Conservation (phyloP, 768 basidiomycete species). For the Galerina sulciceps region DNA sequence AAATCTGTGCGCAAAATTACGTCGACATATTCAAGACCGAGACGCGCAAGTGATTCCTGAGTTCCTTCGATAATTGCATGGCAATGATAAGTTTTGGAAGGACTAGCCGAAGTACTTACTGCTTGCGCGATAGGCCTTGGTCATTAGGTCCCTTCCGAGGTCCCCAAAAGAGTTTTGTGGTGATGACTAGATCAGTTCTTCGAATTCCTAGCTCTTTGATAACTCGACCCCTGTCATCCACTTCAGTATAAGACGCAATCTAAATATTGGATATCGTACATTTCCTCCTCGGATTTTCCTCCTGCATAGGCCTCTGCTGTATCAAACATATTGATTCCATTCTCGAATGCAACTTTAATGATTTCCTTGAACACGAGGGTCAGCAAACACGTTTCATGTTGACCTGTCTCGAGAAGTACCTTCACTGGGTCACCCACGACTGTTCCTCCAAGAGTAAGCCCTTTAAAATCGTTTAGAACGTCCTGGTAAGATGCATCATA, state of each 20-base stretch:
- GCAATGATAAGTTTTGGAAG: not conserved
- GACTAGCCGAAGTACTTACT: conserved; percentile 36
- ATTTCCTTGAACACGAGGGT: conserved; percentile 52
- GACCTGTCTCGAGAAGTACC: conserved; percentile 30
- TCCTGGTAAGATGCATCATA: not conserved
- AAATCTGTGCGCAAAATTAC: conserved; percentile 69
- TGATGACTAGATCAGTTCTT: conserved; percentile 68
- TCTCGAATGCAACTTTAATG: conserved; percentile 72
- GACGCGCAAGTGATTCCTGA: conserved; percentile 61
- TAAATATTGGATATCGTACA: conserved; percentile 39
- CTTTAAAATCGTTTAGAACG: conserved; percentile 13
- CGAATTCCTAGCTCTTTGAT: conserved; percentile 71
- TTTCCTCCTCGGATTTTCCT: conserved; percentile 73
- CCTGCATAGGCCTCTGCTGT: conserved; percentile 64
- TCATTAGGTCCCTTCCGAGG: conserved; percentile 58
- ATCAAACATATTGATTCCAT: conserved; percentile 75
- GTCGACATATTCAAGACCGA: conserved; percentile 74
- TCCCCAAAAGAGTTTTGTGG: conserved; percentile 83
- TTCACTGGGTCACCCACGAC: conserved; percentile 72
- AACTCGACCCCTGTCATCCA: conserved; percentile 54
- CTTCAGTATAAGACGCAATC: not conserved
- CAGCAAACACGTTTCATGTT: not conserved
- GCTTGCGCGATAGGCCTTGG: conserved; percentile 57
- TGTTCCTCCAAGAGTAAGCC: conserved; percentile 64
- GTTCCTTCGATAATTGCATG: conserved; percentile 63